Conservation (phyloP, 1,284 basidiomycete genomes). For the Vanrija sp. region DNA sequence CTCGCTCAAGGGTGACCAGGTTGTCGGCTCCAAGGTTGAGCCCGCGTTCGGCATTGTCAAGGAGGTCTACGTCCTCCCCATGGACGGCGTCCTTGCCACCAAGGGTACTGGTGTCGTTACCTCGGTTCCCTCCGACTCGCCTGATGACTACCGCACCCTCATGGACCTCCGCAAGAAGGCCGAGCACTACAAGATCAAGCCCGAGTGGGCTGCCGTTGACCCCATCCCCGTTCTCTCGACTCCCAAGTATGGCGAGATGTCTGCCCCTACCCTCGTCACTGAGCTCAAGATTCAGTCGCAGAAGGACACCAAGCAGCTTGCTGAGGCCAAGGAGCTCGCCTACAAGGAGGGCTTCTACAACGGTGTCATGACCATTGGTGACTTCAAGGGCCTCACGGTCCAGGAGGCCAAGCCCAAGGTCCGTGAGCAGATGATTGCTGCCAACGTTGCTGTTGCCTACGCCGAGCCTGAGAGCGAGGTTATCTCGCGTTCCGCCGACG, state of each 20-base stretch:
- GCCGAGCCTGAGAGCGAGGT: slow-evolving; percentile 94
- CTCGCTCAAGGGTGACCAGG: slow-evolving; percentile 70
- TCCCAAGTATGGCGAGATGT: slow-evolving; percentile 86
- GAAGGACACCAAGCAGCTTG: slow-evolving; percentile 87
- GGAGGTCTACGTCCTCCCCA: slow-evolving; percentile 92
- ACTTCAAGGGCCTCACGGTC: slow-evolving; percentile 81
- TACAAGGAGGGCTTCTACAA: slow-evolving; percentile 99
- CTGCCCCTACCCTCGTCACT: slow-evolving; percentile 80
- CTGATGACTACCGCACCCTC: slow-evolving; percentile 90
- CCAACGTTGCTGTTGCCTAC: slow-evolving; percentile 78
- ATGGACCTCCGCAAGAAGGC: slow-evolving; percentile 95
- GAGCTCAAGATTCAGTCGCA: slow-evolving; percentile 93
- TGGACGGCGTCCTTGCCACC: slow-evolving; percentile 93
- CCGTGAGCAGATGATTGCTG: slow-evolving; percentile 74
- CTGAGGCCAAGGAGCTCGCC: slow-evolving; percentile 94
- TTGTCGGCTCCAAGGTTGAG: slow-evolving; percentile 86
- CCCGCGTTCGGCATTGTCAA: slow-evolving; percentile 79
- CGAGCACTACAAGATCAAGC: slow-evolving; percentile 93
- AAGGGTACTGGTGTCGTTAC: slow-evolving; percentile 99
- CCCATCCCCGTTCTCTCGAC: slow-evolving; percentile 86
- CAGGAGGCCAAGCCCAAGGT: slow-evolving; percentile 90
- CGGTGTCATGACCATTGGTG: slow-evolving; percentile 84
- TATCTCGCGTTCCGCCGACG: slow-evolving; percentile 83
- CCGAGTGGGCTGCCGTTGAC: slow-evolving; percentile 80
- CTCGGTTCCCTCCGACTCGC: slow-evolving; percentile 96